Evolutionary conservation across 768 basidiomycete genomes (phyloP), one percentile per base, ranked within the genome.

Genomic region (Podaxis sp.): DNA sequence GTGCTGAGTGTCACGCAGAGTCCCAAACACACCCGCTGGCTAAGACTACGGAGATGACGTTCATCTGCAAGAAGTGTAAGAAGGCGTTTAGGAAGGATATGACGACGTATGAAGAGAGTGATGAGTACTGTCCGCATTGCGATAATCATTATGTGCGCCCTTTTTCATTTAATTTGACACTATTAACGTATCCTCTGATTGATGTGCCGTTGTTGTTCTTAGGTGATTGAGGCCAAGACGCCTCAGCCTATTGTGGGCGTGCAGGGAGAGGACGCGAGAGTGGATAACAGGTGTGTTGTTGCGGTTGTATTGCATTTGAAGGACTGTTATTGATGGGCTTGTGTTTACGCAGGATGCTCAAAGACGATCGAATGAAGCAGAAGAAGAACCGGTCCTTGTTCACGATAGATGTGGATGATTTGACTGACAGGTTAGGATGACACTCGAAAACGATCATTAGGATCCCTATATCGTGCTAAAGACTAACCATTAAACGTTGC

Each of bases 1-100:
- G 96, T 70, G 79, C 95, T 2, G 89, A 98, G 77, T 99, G 97
- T 73, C 96, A 99, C 71, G 92, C 86, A 0, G 96, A 97, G 68
- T 71, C 80, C 0, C 85, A 93, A 71, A 85, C 84, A 57, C 96
- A 99, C 68, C 68, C 65, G 1, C 79, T 99, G 33, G 72, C 75
- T 6, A 90, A 86, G 75, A 92, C 92, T 60, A 80, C 81, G 46
- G 97, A 99, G 77, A 79, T 81, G 80, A 67, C 64, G 1, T 80
- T 81, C 66, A 71, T 81, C 63, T 81, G 80, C 69, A 81, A 81
- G 66, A 80, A 80, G 65, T 81, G 79, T 67, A 93, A 91, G 74
- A 97, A 96, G 77, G 94, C 94, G 3, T 98, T 99, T 72, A 79
- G 96, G 66, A 98, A 99, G 78, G 94, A 98, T 75, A 95, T 98